phyloP scores from a whole-genome alignment of 768 basidiomycete species.

The Phylloporus scabripes region DNA sequence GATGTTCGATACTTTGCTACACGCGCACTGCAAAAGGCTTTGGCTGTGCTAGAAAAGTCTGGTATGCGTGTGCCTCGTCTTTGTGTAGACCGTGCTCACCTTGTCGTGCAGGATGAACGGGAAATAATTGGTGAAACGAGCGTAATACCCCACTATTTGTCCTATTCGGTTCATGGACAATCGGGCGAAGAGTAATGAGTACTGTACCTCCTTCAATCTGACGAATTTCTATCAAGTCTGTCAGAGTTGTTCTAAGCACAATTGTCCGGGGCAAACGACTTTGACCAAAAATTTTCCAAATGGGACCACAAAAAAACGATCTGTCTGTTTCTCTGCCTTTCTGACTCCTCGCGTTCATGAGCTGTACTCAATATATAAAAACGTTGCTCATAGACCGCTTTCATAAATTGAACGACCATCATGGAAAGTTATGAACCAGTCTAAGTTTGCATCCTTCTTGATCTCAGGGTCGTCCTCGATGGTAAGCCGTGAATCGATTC shows the following conservation, averaged over 20 bases:
- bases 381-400: conserved; percentile 3
- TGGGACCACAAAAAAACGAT: background rate
- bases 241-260: background rate
- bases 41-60: conserved; percentile 34
- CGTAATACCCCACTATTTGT: conserved; percentile 29
- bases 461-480: conserved; percentile 3
- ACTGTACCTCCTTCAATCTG: conserved; percentile 28
- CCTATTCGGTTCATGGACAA: conserved; percentile 18
- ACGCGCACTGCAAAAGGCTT: conserved; percentile 64
- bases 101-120: conserved; percentile 17
- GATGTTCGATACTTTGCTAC: conserved; percentile 94
- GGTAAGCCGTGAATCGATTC: background rate
- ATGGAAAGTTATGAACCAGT: conserved; percentile 15
- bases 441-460: conserved; percentile 7
- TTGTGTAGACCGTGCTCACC: conserved; percentile 2
- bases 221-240: conserved; percentile 16
- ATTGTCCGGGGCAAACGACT: too few relatives aligned
- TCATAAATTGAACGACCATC: conserved; percentile 7
- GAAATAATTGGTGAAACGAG: conserved; percentile 18
- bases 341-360: too few relatives aligned
- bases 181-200: conserved; percentile 27
- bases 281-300: too few relatives aligned
- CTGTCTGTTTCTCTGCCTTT: background rate
- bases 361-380: background rate
- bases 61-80: conserved; percentile 23